Evolutionary conservation across 805 yeast genomes (phyloP).

Genomic region (Cyberlindnera xylosilytica): DNA sequence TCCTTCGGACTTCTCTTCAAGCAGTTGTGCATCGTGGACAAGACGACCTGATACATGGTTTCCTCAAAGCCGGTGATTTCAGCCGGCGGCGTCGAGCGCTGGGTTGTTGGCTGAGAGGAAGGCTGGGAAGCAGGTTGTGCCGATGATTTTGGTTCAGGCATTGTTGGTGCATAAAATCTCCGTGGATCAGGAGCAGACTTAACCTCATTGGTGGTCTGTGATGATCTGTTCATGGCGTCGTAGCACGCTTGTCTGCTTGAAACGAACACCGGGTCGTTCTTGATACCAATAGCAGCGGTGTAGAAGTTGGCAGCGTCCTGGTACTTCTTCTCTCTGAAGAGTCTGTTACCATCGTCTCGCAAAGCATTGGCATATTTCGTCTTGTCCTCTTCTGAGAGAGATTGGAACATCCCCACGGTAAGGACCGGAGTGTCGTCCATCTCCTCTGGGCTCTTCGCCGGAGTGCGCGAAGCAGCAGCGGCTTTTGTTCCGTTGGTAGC

Average conservation of each 20-base stretch:
- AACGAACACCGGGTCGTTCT: background rate
- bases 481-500: too few species aligned
- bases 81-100: too few species aligned
- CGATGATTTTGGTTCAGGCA: background rate
- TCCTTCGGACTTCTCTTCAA: background rate
- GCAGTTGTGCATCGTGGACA: background rate
- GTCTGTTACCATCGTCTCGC: background rate
- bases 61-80: background rate
- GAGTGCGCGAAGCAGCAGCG: too few species aligned
- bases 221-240: background rate
- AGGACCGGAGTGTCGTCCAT: too few species aligned
- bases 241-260: background rate
- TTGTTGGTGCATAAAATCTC: too few species aligned
- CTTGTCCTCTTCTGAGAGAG: too few species aligned
- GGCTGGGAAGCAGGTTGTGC: background rate
- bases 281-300: background rate
- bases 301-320: background rate
- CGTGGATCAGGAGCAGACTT: too few species aligned
- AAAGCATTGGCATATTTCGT: background rate
- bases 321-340: background rate
- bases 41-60: background rate
- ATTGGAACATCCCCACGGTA: too few species aligned
- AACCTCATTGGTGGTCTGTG: background rate
- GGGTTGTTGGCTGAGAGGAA: too few species aligned
- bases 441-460: background rate